Conservation (phyloP, 106 monocot species). For the Acorus calamus region DNA sequence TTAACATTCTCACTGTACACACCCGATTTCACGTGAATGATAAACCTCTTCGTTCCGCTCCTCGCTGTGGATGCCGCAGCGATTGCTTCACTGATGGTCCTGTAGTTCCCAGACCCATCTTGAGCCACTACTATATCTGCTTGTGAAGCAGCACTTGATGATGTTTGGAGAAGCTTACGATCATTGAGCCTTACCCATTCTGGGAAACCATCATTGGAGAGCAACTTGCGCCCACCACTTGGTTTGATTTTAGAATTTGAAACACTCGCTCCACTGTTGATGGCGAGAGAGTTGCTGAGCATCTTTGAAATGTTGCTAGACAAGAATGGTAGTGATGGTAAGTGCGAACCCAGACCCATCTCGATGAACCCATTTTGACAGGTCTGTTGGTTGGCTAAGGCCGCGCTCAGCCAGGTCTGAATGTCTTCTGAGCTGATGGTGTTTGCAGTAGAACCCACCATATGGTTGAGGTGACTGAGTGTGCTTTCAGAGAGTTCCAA, state of each 20-base stretch:
- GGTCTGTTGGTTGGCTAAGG: constrained; percentile 16
- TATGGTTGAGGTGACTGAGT: constrained; percentile 4
- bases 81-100: constrained; percentile 22
- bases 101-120: constrained; percentile 20
- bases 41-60: neutral
- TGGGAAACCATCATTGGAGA: constrained; percentile 6
- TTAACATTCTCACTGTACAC: neutral
- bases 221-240: neutral
- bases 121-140: constrained; percentile 21
- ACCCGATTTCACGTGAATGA: constrained; percentile 1
- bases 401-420: constrained; percentile 24
- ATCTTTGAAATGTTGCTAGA: constrained; percentile 13
- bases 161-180: constrained; percentile 8
- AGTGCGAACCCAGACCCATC: neutral
- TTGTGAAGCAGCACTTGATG: neutral
- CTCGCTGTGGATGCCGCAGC: neutral
- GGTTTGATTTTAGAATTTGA: too few species aligned
- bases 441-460: neutral
- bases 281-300: constrained; percentile 19
- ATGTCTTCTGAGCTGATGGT: neutral
- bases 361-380: constrained; percentile 17
- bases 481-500: constrained; percentile 3
- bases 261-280: constrained; percentile 1
- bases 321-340: neutral
- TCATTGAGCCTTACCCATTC: constrained; percentile 5